Base-by-base conservation (phyloP, 306 rosid genomes). In the Malus fusca region DNA sequence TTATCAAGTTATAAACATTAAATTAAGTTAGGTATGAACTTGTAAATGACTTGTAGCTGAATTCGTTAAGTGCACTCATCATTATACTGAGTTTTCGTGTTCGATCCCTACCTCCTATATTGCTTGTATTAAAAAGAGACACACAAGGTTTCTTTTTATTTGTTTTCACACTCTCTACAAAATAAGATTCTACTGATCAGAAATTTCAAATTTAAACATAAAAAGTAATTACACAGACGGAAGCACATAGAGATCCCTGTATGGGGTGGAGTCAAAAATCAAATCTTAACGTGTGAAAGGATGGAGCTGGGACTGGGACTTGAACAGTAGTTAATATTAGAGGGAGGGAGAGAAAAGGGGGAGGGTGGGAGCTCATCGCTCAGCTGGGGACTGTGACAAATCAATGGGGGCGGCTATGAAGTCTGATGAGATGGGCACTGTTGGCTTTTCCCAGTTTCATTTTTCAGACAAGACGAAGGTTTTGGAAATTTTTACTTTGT, bases 351-450 rank as follows among this genome's bases (percentile, higher is more conserved):
- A 2, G 69, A 33, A 48, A 48, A 26, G 8, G 68, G 21, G 42
- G 43, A 15, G 22, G 48, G 55, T 51, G 55, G 55, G 55, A 51
- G 55, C 3, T 51, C 21, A 15, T 51, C 21, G 6, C 21, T 51
- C 55, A 15, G 55, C 55, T 51, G 55, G 3, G 55, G 18, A 6
- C 55, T 19, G 69, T 66, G 77, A 74, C 70, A 74, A 22, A 44
- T 61, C 77, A 62, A 74, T 43, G 48, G 30, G 66, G 70, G 77
- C 46, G 77, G 70, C 77, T 25, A 73, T 60, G 59, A 73, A 60
- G 69, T 73, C 68, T 73, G 78, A 61, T 44, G 60, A 74, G 70
- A 28, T 61, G 14, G 35, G 31, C 70, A 62, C 60, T 26, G 43
- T 26, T 60, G 30, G 61, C 70, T 62, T 43, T 74, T 31, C 78